Conservation (phyloP, 106 monocot species). For the Hemerocallis citrina region DNA sequence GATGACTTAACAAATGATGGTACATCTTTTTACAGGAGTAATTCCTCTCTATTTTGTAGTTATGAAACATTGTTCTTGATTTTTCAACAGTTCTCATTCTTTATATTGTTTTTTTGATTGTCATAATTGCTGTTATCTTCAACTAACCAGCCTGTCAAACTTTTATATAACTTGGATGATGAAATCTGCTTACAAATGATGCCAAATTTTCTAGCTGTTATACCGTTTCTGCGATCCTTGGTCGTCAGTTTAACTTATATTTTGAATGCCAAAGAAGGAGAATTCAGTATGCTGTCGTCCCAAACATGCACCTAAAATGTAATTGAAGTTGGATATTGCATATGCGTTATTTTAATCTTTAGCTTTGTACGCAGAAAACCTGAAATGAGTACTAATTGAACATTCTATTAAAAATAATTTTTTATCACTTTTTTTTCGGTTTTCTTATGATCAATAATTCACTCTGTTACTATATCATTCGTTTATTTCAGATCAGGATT, state of each 20-base stretch:
- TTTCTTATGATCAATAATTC: not conserved
- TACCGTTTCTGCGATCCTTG: too few relatives aligned
- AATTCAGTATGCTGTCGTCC: too few relatives aligned
- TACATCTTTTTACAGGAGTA: conserved; percentile 11
- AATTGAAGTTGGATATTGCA: not conserved
- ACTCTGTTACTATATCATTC: not conserved
- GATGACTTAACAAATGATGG: conserved; percentile 91
- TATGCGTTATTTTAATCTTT: not conserved
- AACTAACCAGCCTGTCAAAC: too few relatives aligned
- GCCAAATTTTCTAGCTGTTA: too few relatives aligned
- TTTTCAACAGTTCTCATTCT: not conserved
- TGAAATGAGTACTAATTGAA: not conserved
- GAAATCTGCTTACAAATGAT: too few relatives aligned
- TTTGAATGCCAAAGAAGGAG: too few relatives aligned
- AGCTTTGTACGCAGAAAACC: not conserved
- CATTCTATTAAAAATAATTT: not conserved
- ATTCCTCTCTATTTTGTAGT: not conserved
- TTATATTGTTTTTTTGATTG: not conserved
- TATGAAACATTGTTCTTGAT: not conserved
- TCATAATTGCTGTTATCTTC: not conserved
- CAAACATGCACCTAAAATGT: not conserved
- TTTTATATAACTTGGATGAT: too few relatives aligned
- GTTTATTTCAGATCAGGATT: conserved; percentile 73
- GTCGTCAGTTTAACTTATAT: too few relatives aligned
- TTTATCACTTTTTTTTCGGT: too few relatives aligned